Evolutionary conservation across 129 eudicot species (phyloP), one percentile per base, ranked within the genome.

Genomic region (Solidago caesia): DNA sequence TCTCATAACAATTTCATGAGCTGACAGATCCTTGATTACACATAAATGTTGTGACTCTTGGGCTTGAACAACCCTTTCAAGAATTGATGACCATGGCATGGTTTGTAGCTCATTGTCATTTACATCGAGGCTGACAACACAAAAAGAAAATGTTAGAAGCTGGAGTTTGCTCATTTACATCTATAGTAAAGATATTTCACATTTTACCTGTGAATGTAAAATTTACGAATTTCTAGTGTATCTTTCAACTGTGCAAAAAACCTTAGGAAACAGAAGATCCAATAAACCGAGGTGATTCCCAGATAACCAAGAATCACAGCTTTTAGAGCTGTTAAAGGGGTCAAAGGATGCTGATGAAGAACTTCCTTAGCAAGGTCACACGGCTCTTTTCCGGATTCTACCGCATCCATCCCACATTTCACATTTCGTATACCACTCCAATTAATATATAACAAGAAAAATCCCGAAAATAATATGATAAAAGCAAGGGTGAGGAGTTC

Each of bases 351-450:
- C 69, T 84, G 44, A 84, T 89, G 87, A 74, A 92, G 84, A 52
- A 91, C 95, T 68, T 92, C 98, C 72, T 87, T 86, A 33, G 90
- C 84, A 44, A 92, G 81, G 80, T 92, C 92, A 61, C 98, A 92
- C 5, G 95, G 95, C 64, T 86, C 86, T 64, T 78, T 81, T 59
- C 95, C 96, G 13, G 91, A 89, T 81, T 92, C 94, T 11, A 92
- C 89, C 1, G 97, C 97, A 89, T 80, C 96, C 87, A 89, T 89
- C 48, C 97, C 98, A 83, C 98, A 92, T 75, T 92, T 87, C 6
- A 90, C 96, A 75, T 78, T 86, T 72, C 92, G 87, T 12, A 92
- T 89, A 16, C 98, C 96, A 79, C 83, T 86, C 98, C 95, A 92
- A 84, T 92, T 87, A 64, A 89, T 87, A 80, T 47, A 84, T 58